Evolutionary conservation across 2,329 filamentous ascomycete genomes (phyloP).

Genomic region (Diplodia seriata): DNA sequence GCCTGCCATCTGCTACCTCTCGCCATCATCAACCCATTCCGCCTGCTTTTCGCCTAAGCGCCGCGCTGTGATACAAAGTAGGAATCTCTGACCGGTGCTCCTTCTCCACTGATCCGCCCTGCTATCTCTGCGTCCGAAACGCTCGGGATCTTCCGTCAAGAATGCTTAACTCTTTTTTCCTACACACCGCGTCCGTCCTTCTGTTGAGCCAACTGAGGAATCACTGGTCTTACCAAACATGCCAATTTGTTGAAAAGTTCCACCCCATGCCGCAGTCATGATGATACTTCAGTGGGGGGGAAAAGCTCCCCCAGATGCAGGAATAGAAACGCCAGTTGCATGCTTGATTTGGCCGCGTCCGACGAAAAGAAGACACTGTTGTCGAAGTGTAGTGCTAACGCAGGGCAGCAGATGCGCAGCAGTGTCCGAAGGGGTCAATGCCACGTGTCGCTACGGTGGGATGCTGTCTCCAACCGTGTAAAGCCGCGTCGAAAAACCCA

Average conservation of each 20-base stretch:
- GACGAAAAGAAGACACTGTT: neutral
- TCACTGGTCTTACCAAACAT: conserved; percentile 22
- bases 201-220: conserved; percentile 15
- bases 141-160: neutral
- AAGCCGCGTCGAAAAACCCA: conserved; percentile 12
- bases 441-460: conserved; percentile 25
- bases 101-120: neutral
- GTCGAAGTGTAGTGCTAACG: neutral
- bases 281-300: neutral
- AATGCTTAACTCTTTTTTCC: conserved; percentile 16
- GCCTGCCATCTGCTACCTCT: conserved; percentile 11
- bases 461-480: conserved; percentile 13
- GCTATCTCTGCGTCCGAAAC: conserved; percentile 11
- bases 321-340: conserved; percentile 28
- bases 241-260: conserved; percentile 22
- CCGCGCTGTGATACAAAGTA: conserved; percentile 31
- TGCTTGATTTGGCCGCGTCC: conserved; percentile 7
- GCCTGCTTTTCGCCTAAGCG: conserved; percentile 28
- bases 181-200: neutral
- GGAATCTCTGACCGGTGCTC: conserved; percentile 25
- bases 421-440: conserved; percentile 12
- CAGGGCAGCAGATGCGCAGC: conserved; percentile 15
- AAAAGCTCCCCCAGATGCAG: conserved; percentile 2
- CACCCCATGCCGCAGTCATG: conserved; percentile 14
- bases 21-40: conserved; percentile 17